Base-by-base conservation (phyloP, 371 early-diverging fungal genomes). In the Circinella umbellata region DNA sequence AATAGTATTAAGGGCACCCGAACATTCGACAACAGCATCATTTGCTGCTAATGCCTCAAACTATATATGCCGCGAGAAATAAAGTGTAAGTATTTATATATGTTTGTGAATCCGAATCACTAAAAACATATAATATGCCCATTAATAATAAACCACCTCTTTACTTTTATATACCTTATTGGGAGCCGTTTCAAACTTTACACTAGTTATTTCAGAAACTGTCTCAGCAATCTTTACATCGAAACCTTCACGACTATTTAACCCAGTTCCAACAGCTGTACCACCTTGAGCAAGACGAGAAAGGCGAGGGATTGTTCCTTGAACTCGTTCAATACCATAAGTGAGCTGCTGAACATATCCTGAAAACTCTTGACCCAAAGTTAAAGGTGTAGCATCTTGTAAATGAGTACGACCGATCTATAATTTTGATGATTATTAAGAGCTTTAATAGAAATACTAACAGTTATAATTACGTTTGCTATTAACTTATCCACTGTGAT, bases 31-130 rank as follows among this genome's bases (percentile, higher is more conserved):
- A 68, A 96, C 80, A 63, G 96, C 94, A 69, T 96, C 96, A 75
- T 96, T 93, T 17, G 94, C 88, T 34, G 96, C 96, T 54, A 96
- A 90, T 17, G 95, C 94, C 78, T 96, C 96, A 71, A 95, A 95
- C 87, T 78, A 55, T 27, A 27, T 27, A 27, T 27, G 27, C 27
- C 27, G 6, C 42, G 3, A 64, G 35, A 61, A 61, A 48, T 3
- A 51, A 18, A 14, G 36, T 9, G 9, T 9, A 47, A 15, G 15
- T 54, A 57, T 34, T 27, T 34, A 38, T n/a, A 20, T 61, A 18
- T 54, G 7, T 1, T 3, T 2, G 34, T 38, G 7, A 18, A 15
- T 18, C 38, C 10, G 7, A 1, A 49, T 35, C 15, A 5, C n/a
- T 46, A 42, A 11, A 42, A 9, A 42, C 9, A 42, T 42, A 42